Conservation (phyloP, 352 stramenopile species). For the Phytophthora constricta region DNA sequence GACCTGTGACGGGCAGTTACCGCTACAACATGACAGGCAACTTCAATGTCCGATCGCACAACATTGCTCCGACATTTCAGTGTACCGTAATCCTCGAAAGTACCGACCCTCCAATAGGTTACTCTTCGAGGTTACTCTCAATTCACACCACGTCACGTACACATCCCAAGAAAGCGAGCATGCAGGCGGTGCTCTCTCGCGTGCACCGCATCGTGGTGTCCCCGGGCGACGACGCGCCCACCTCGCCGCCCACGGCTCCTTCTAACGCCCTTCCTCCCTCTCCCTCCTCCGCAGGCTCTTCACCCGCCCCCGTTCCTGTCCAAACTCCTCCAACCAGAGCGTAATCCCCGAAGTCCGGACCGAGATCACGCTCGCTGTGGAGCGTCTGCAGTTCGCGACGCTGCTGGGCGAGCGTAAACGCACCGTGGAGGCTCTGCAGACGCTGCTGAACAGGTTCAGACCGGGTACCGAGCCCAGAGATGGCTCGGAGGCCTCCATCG, state of each 20-base stretch:
- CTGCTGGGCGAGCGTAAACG: slow-evolving; percentile 78
- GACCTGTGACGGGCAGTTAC: no score
- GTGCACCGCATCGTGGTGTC: slow-evolving; percentile 74
- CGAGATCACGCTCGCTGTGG: slow-evolving; percentile 62
- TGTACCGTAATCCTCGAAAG: no score
- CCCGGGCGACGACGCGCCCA: slow-evolving; percentile 13
- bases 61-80: no score
- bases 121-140: no score
- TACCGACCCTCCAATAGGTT: no score
- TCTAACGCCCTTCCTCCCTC: neutral
- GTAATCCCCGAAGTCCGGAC: slow-evolving; percentile 8
- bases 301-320: no score
- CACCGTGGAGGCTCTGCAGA: slow-evolving; percentile 53
- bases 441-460: slow-evolving; percentile 39
- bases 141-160: no score
- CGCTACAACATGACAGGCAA: no score
- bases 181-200: slow-evolving; percentile 78
- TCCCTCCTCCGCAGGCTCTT: neutral
- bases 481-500: slow-evolving; percentile 17
- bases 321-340: neutral
- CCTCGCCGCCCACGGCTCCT: neutral
- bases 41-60: no score
- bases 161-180: no score
- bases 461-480: neutral
- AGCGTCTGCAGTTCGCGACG: slow-evolving; percentile 78